A percentile compares a stretch with the other conserved stretches of the same genome.
Evolutionary conservation across 257 asterid species (phyloP).

Genomic region (Parsonsia alboflavescens): DNA sequence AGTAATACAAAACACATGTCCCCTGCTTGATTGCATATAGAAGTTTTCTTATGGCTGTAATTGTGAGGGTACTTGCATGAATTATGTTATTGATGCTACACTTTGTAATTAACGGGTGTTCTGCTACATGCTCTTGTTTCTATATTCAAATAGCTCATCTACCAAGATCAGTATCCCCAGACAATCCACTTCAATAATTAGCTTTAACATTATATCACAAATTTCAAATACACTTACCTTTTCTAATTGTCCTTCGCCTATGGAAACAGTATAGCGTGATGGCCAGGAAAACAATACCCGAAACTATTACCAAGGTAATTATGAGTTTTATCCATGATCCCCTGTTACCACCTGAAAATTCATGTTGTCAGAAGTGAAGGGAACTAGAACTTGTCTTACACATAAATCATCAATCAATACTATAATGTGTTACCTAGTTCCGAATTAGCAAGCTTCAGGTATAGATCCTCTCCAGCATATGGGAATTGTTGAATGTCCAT

Average conservation of each 20-base stretch:
- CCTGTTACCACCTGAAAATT: constrained; percentile 14
- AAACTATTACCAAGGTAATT: constrained; percentile 9
- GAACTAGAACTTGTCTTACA: neutral
- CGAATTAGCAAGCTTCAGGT: constrained; percentile 24
- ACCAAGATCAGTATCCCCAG: neutral
- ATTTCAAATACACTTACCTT: constrained; percentile 11
- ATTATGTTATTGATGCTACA: neutral
- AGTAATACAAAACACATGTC: too few species aligned
- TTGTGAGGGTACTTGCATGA: neutral
- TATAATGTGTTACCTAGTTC: constrained; percentile 19
- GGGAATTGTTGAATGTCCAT: constrained; percentile 26
- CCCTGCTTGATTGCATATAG: too few species aligned
- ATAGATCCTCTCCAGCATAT: constrained; percentile 20
- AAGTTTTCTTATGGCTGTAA: too few species aligned
- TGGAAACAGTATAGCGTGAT: constrained; percentile 6
- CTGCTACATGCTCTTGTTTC: neutral
- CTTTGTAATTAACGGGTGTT: neutral
- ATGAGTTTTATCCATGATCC: constrained; percentile 1
- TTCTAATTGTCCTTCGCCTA: constrained; percentile 4
- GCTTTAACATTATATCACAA: too few species aligned
- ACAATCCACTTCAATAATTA: neutral
- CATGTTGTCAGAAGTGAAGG: neutral
- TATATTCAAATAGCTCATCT: neutral
- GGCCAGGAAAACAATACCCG: neutral
- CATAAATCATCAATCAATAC: neutral